Conservation (phyloP, 1,284 basidiomycete genomes). For the Apiotrichum gamsii region DNA sequence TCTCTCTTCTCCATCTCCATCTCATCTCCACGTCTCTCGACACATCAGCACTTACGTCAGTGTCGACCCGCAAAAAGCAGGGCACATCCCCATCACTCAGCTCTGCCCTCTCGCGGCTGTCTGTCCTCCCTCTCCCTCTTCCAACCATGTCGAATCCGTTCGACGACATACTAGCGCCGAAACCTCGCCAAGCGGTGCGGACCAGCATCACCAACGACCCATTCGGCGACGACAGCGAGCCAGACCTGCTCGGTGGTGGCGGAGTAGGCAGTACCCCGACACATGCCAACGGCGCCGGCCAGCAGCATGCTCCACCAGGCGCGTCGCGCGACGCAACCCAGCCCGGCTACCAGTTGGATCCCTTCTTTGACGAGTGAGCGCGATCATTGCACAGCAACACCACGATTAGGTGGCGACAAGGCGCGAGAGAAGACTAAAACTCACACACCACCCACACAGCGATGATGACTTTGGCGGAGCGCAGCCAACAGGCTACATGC, state of each 20-base stretch:
- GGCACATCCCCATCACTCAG: no score
- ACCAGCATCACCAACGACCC: conserved; percentile 26
- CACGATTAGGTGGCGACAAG: no score
- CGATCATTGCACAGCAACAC: not conserved
- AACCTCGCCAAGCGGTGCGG: conserved; percentile 20
- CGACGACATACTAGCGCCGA: conserved; percentile 41
- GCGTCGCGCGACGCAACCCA: not conserved
- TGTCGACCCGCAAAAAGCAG: not conserved
- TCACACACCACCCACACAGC: conserved; percentile 19
- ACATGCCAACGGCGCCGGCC: not conserved
- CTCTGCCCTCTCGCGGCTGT: not conserved
- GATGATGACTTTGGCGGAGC: conserved; percentile 41
- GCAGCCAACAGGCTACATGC: conserved; percentile 32
- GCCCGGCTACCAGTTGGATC: conserved; percentile 41
- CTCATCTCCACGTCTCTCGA: not conserved
- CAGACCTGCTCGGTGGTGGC: conserved; percentile 7
- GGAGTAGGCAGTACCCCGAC: not conserved
- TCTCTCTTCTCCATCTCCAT: not conserved
- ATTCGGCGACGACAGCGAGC: conserved; percentile 29
- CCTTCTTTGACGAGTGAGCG: conserved; percentile 48
- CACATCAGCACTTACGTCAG: no score
- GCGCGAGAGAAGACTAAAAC: no score
- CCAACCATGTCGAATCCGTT: conserved; percentile 37
- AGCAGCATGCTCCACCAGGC: not conserved
- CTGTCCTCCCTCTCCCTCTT: not conserved